Percentiles rank a stretch among this genome's conserved stretches.
phyloP scores from a whole-genome alignment of 768 basidiomycete species.

The Amanita fuliginea region DNA sequence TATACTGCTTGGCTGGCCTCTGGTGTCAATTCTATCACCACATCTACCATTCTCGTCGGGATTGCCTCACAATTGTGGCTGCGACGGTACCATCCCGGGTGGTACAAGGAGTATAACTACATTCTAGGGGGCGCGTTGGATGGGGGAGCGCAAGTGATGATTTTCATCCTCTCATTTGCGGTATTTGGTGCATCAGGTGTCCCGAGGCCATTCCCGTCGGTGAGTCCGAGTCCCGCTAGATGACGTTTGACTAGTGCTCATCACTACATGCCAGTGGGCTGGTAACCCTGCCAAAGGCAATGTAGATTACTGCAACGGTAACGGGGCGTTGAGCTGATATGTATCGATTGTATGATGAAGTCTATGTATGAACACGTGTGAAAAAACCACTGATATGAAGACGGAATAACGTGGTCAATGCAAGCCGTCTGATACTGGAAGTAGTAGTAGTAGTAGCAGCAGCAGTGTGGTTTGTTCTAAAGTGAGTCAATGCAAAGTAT shows the following conservation, averaged over 20 bases:
- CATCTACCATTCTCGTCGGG: constrained; percentile 38
- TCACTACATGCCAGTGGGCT: constrained; percentile 29
- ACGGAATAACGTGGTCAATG: too few relatives aligned
- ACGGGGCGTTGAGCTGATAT: constrained; percentile 34
- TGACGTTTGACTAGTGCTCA: constrained; percentile 15
- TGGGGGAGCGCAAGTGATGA: constrained; percentile 56
- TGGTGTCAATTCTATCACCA: constrained; percentile 45
- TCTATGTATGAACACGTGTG: neutral
- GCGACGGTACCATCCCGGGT: constrained; percentile 44
- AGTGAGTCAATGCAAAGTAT: too few relatives aligned
- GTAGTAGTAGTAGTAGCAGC: too few relatives aligned
- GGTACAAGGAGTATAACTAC: constrained; percentile 62
- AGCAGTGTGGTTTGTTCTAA: too few relatives aligned
- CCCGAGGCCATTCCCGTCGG: constrained; percentile 34
- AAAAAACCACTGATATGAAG: too few relatives aligned
- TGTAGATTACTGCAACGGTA: constrained; percentile 50
- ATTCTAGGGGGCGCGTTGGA: constrained; percentile 57
- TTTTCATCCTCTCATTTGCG: constrained; percentile 53
- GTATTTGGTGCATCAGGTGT: constrained; percentile 50
- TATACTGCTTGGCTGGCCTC: constrained; percentile 31
- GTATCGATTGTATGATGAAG: neutral
- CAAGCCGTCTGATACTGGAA: too few relatives aligned
- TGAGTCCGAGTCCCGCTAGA: neutral
- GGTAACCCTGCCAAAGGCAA: constrained; percentile 44
- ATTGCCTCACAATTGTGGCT: constrained; percentile 52